Conservation (phyloP, 148 eudicot genomes). For the Rhododendron mucronatum region DNA sequence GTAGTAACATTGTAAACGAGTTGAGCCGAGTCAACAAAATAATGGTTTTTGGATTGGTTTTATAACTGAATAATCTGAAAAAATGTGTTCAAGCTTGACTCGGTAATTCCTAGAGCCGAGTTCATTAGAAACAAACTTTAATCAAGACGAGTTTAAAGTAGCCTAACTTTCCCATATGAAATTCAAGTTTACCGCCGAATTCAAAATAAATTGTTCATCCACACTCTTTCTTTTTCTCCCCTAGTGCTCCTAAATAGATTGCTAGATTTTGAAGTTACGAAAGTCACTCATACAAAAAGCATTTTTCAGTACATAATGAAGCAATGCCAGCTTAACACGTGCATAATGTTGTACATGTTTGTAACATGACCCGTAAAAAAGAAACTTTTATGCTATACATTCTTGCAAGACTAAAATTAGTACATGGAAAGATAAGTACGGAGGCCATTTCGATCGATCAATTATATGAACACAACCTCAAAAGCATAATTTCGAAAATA, state of each 20-base stretch:
- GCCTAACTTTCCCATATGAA: not conserved
- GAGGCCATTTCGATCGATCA: not conserved
- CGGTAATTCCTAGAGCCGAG: not conserved
- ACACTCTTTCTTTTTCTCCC: too few relatives aligned
- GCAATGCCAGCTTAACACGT: too few relatives aligned
- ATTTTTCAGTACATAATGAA: too few relatives aligned
- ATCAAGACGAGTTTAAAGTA: not conserved
- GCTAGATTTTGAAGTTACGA: too few relatives aligned
- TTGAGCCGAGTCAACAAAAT: not conserved
- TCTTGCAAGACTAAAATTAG: not conserved
- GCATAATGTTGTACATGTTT: too few relatives aligned
- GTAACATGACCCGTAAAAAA: not conserved
- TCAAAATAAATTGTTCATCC: not conserved
- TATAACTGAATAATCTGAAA: too few relatives aligned
- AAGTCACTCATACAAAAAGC: too few relatives aligned
- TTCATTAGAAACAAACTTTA: not conserved
- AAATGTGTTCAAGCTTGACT: not conserved
- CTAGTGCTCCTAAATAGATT: too few relatives aligned
- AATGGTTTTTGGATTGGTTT: not conserved
- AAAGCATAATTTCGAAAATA: too few relatives aligned
- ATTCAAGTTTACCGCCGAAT: too few relatives aligned
- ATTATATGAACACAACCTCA: too few relatives aligned
- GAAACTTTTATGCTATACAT: not conserved
- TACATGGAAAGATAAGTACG: not conserved
- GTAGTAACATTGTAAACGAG: not conserved